A percentile compares a stretch with the other conserved stretches of the same genome.
These are phyloP conservation scores for Scheffersomyces parashehatae DNA, from an alignment of 1,139 yeast species.

Conservation along the genomic window DNA sequence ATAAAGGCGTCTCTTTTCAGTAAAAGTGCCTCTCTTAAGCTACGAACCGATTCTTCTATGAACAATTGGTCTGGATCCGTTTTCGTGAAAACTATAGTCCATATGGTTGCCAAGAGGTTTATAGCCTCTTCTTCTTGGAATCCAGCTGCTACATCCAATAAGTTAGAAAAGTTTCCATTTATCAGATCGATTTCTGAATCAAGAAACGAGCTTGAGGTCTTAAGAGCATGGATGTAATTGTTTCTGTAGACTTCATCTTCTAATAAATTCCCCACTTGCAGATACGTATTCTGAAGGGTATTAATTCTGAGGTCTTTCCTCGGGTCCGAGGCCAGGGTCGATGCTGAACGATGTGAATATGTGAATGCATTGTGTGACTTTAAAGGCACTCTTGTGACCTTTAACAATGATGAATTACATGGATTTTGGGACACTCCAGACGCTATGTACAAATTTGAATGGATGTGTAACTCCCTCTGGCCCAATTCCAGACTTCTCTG, in stretches of 20 bases:
- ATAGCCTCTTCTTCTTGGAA: slow-evolving; percentile 14
- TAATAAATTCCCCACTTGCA: slow-evolving; percentile 15
- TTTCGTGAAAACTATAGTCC: slow-evolving; percentile 16
- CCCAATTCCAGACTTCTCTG: too few species aligned
- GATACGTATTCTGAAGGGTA: slow-evolving; percentile 8
- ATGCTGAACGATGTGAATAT: not conserved
- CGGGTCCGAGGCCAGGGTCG: not conserved
- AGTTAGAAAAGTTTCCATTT: slow-evolving; percentile 13
- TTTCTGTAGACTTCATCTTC: slow-evolving; percentile 9
- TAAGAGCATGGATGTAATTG: slow-evolving; percentile 12
- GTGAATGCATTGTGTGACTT: too few species aligned
- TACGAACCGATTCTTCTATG: not conserved
- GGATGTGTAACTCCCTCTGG: too few species aligned
- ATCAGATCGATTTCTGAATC: slow-evolving; percentile 12
- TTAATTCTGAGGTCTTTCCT: not conserved
- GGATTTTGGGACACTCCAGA: too few species aligned
- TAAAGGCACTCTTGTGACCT: too few species aligned
- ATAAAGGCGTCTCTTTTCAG: slow-evolving; percentile 18
- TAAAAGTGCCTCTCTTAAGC: slow-evolving; percentile 19
- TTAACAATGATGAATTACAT: too few species aligned
- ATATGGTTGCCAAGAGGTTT: slow-evolving; percentile 20
- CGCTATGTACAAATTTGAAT: too few species aligned
- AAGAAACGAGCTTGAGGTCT: slow-evolving; percentile 5
- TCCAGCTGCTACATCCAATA: slow-evolving; percentile 20
- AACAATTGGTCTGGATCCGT: slow-evolving; percentile 1